Base-by-base conservation (phyloP, 1,284 basidiomycete species). In the Leccinum holopus region DNA sequence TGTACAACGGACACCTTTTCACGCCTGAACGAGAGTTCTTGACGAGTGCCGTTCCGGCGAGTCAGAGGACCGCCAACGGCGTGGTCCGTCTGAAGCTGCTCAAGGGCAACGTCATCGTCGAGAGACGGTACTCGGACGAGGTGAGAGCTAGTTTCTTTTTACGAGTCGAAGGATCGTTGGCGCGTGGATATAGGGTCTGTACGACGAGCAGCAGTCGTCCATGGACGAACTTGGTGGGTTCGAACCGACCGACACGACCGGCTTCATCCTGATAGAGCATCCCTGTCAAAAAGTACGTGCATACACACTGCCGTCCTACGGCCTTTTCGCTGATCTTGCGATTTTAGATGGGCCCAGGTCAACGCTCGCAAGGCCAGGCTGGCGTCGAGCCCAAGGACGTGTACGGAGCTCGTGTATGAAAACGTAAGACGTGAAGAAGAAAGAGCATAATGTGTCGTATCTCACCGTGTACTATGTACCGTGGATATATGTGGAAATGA, bases 211-310 rank as follows among this genome's bases (percentile, higher is more conserved):
- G 63, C 87, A 98, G 79, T 95, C 95, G n/a, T 97, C 95, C 63
- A 99, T 99, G 97, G 97, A 99, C 78, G 96, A 98, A 81, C 88
- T 98, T 64, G 96, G 96, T 68, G 97, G 97, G 55, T 98, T 98
- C 79, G 93, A 96, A 79, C 93, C 94, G 21, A 92, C 92, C 59
- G 91, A 96, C 74, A 93, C 94, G 59, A 86, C 90, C 61, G 95
- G 95, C 10, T 97, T 98, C 83, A 97, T 97, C 78, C 88, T 90
- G 25, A 25, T 25, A 25, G 25, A 93, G 92, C 37, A 97, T 98
- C 78, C 87, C 95, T 57, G 94, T 98, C 77, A 96, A 96, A 84
- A 95, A 97, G 87, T 96, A 76, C 70, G 88, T 25, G 21, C 21
- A 25, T 79, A 28, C 0, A 39, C 14, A 28, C 1, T 57, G 10